Evolutionary conservation across 108 stramenopile species (phyloP).

Genomic region (Tribonema minus): DNA sequence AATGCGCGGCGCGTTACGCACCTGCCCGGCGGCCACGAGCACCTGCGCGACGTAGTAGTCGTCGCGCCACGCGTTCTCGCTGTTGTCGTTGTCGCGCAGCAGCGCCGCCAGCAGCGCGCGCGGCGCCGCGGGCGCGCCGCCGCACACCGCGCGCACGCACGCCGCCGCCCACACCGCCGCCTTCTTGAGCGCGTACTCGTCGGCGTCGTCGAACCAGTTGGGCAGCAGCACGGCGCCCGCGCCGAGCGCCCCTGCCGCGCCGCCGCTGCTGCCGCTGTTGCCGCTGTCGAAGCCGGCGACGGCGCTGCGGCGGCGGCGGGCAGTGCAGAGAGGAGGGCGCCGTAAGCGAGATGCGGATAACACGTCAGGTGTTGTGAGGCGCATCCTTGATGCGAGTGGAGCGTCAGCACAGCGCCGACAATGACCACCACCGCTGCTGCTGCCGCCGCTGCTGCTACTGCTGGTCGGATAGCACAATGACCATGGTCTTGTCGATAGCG

Average conservation of each 20-base stretch:
- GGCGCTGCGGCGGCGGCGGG: too few relatives aligned
- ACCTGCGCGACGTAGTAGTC: constrained; percentile 39
- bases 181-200: constrained; percentile 26
- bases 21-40: too few relatives aligned
- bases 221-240: constrained; percentile 6
- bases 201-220: constrained; percentile 28
- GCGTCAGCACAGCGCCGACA: too few relatives aligned
- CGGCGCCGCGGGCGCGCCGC: constrained; percentile 14
- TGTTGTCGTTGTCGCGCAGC: constrained; percentile 16
- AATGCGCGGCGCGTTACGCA: too few relatives aligned
- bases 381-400: too few relatives aligned
- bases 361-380: too few relatives aligned
- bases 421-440: too few relatives aligned
- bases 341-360: too few relatives aligned
- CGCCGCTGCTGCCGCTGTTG: neutral
- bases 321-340: too few relatives aligned
- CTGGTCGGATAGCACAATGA: too few relatives aligned
- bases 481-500: too few relatives aligned
- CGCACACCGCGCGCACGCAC: constrained; percentile 5
- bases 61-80: constrained; percentile 18
- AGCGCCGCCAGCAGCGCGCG: constrained; percentile 4
- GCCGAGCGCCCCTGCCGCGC: neutral
- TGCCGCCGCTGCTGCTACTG: too few relatives aligned
- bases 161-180: constrained; percentile 23
- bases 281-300: neutral